Evolutionary conservation across 805 yeast species (phyloP).

Genomic region (Wickerhamomyces subpelliculosus): DNA sequence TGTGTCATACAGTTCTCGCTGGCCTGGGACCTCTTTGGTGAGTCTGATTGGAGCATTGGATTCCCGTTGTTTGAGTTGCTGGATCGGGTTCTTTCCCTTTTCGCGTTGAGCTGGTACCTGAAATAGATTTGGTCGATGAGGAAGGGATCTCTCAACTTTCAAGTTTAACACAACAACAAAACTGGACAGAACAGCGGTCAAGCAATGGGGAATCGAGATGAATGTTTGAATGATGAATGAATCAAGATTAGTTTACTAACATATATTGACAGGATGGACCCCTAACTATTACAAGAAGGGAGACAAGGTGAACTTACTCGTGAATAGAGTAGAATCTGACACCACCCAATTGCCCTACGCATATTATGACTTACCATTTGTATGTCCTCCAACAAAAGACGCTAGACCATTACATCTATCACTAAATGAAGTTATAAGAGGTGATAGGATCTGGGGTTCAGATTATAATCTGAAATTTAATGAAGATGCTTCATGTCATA

Average conservation of each 20-base stretch:
- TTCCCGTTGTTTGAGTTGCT: background rate
- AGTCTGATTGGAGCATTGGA: constrained; percentile 3
- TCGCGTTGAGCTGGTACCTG: background rate
- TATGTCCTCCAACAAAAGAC: constrained; percentile 57
- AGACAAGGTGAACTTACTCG: constrained; percentile 60
- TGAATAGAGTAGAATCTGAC: constrained; percentile 75
- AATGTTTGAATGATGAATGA: too few relatives aligned
- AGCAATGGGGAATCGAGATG: too few relatives aligned
- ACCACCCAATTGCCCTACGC: constrained; percentile 70
- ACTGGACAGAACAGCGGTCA: too few relatives aligned
- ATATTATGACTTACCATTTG: constrained; percentile 72
- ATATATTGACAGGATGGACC: constrained; percentile 24
- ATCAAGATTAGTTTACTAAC: background rate
- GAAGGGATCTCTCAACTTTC: too few relatives aligned
- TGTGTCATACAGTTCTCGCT: constrained; percentile 1
- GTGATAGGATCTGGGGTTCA: constrained; percentile 74
- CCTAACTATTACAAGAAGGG: constrained; percentile 37
- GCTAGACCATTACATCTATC: constrained; percentile 62
- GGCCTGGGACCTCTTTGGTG: constrained; percentile 20
- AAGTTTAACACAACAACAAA: too few relatives aligned
- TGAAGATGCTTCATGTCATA: constrained; percentile 55
- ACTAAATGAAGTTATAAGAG: constrained; percentile 69
- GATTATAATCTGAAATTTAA: constrained; percentile 61
- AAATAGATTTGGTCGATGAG: background rate
- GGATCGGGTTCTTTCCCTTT: background rate